These are phyloP conservation scores for Curvularia spicifera DNA, from an alignment of 2,329 filamentous ascomycete species.

Conservation along the genomic window DNA sequence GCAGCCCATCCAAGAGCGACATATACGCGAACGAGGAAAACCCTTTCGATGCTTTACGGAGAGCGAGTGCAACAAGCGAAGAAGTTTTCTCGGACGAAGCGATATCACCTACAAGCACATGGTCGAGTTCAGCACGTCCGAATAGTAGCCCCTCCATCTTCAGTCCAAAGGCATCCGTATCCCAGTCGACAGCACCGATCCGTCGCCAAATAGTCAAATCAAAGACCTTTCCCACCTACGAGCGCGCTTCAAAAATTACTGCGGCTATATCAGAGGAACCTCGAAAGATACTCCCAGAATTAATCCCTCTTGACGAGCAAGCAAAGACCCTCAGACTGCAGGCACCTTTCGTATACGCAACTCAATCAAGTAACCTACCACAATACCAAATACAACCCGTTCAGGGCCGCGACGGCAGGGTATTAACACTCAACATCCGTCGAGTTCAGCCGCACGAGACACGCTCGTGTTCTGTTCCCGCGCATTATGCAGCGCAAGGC, in stretches of 20 bases:
- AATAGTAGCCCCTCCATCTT: slow-evolving; percentile 8
- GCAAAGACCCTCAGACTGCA: slow-evolving; percentile 24
- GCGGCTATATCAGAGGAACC: not conserved
- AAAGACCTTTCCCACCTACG: slow-evolving; percentile 6
- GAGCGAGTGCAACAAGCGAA: not conserved
- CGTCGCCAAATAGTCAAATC: slow-evolving; percentile 2
- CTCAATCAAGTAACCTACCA: slow-evolving; percentile 23
- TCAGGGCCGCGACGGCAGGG: slow-evolving; percentile 15
- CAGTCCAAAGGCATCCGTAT: not conserved
- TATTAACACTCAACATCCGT: slow-evolving; percentile 26
- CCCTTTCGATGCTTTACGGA: slow-evolving; percentile 1
- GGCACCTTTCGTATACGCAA: slow-evolving; percentile 29
- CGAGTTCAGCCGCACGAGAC: slow-evolving; percentile 27
- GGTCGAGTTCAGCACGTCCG: slow-evolving; percentile 6
- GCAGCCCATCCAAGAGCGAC: not conserved
- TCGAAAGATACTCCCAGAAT: slow-evolving; percentile 18
- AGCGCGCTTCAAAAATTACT: no score
- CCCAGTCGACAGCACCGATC: not conserved
- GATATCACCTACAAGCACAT: slow-evolving; percentile 8
- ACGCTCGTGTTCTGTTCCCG: slow-evolving; percentile 20
- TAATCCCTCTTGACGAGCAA: slow-evolving; percentile 23
- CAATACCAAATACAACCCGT: slow-evolving; percentile 34
- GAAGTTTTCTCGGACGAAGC: slow-evolving; percentile 1
- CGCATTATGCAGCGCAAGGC: slow-evolving; percentile 2
- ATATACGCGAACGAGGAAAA: not conserved